Evolutionary conservation across 176 grass and related monocot genomes (phyloP).

Genomic region (Cocos nucifera): DNA sequence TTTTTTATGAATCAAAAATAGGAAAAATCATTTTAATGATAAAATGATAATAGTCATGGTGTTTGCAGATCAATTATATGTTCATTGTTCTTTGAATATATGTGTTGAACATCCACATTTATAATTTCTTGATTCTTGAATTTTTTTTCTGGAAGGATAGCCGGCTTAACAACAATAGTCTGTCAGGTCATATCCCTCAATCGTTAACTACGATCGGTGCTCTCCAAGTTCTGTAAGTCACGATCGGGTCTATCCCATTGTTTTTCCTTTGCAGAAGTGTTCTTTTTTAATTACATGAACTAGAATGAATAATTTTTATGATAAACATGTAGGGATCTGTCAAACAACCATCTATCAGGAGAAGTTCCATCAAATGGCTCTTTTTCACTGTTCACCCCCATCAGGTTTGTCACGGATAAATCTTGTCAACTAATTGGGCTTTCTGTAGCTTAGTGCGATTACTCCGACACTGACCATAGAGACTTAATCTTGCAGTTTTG

Average conservation of each 20-base stretch:
- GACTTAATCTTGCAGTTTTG: slow-evolving; percentile 49
- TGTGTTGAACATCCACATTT: background rate
- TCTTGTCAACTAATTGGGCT: slow-evolving; percentile 4
- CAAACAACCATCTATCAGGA: slow-evolving; percentile 80
- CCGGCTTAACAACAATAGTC: slow-evolving; percentile 91
- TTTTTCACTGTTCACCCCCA: slow-evolving; percentile 90
- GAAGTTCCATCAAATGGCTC: slow-evolving; percentile 84
- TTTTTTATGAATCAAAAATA: too few species aligned
- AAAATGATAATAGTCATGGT: too few species aligned
- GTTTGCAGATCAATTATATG: too few species aligned
- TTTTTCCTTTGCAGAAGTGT: slow-evolving; percentile 18
- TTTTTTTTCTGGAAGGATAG: slow-evolving; percentile 30
- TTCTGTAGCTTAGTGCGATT: slow-evolving; percentile 5
- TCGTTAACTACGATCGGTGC: slow-evolving; percentile 71
- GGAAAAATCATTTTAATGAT: too few species aligned
- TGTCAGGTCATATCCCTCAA: slow-evolving; percentile 63
- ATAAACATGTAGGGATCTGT: slow-evolving; percentile 54
- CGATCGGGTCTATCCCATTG: slow-evolving; percentile 8
- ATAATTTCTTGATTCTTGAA: background rate
- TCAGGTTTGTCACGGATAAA: slow-evolving; percentile 37
- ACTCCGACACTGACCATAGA: slow-evolving; percentile 14
- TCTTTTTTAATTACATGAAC: slow-evolving; percentile 2
- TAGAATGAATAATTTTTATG: slow-evolving; percentile 16
- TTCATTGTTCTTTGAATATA: too few species aligned
- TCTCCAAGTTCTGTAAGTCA: slow-evolving; percentile 83